A percentile compares a stretch with the other conserved stretches of the same genome.
Conservation (phyloP, 495 filamentous ascomycete species). For the Neurospora discreta region DNA sequence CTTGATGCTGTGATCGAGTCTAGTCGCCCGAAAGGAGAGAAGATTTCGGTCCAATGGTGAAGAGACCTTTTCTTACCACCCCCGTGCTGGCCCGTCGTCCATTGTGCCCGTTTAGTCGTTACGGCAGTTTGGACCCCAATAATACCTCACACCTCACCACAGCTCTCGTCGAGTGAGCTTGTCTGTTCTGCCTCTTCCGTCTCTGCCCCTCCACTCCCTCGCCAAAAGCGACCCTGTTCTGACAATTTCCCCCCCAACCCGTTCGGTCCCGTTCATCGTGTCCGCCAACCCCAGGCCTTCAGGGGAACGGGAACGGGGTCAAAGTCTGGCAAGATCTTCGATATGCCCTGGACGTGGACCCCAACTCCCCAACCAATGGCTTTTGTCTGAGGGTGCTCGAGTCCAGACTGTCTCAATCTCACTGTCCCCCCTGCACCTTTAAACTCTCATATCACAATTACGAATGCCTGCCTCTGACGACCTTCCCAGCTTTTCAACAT, state of each 20-base stretch:
- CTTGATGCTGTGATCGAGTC: not conserved
- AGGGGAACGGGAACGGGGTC: not conserved
- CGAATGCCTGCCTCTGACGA: not conserved
- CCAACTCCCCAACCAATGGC: not conserved
- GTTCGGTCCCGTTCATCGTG: not conserved
- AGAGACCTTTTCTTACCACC: not conserved
- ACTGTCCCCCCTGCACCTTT: slow-evolving; percentile 5
- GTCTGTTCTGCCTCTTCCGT: not conserved
- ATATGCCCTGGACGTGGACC: not conserved
- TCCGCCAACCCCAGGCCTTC: not conserved
- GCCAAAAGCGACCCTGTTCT: not conserved
- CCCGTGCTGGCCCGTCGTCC: not conserved
- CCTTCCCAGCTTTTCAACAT: slow-evolving; percentile 11
- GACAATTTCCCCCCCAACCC: not conserved
- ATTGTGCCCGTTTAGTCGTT: not conserved
- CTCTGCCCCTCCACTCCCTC: not conserved
- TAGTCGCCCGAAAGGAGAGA: not conserved
- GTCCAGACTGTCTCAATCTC: not conserved
- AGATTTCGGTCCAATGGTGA: not conserved
- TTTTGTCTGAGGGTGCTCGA: not conserved
- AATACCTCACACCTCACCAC: slow-evolving; percentile 6
- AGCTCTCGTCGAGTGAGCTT: not conserved
- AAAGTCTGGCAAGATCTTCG: not conserved
- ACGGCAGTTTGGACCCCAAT: slow-evolving; percentile 9
- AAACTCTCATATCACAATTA: not conserved